A percentile compares a stretch with the other conserved stretches of the same genome.
Evolutionary conservation across 257 asterid genomes (phyloP).

Genomic region (Cordia subcordata): DNA sequence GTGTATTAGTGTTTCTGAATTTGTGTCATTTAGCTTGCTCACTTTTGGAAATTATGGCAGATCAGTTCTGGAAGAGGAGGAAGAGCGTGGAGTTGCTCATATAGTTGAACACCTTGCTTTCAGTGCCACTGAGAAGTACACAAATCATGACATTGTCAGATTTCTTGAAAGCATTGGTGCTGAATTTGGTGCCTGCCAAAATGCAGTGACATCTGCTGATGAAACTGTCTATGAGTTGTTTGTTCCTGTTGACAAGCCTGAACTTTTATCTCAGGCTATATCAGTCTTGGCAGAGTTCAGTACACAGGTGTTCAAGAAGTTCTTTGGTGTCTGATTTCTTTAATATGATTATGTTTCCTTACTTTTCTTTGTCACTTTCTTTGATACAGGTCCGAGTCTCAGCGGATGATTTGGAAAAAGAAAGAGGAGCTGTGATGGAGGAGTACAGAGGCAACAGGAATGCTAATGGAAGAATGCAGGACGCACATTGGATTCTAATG

Average conservation of each 20-base stretch:
- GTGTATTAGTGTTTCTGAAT: too few species aligned
- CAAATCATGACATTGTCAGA: conserved; percentile 85
- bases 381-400: conserved; percentile 69
- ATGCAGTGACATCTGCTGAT: conserved; percentile 86
- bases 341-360: neutral
- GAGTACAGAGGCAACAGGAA: conserved; percentile 83
- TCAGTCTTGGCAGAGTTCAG: conserved; percentile 88
- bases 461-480: conserved; percentile 97
- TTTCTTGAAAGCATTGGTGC: conserved; percentile 97
- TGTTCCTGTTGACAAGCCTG: conserved; percentile 95
- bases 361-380: conserved; percentile 14
- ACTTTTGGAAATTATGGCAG: conserved; percentile 44
- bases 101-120: conserved; percentile 95
- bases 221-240: conserved; percentile 90
- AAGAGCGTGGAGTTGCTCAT: conserved; percentile 98
- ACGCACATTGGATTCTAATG: conserved; percentile 89
- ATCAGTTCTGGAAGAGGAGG: conserved; percentile 96
- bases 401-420: conserved; percentile 75
- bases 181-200: conserved; percentile 95
- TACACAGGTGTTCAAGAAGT: conserved; percentile 59
- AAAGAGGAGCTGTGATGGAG: conserved; percentile 96
- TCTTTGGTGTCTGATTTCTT: conserved; percentile 13
- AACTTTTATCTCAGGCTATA: conserved; percentile 78
- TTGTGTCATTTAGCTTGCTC: too few species aligned
- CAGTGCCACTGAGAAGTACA: conserved; percentile 86